These are phyloP conservation scores for Paratrimastix pyriformis DNA, from an alignment of 78 protist genomes.

Conservation along the genomic window DNA sequence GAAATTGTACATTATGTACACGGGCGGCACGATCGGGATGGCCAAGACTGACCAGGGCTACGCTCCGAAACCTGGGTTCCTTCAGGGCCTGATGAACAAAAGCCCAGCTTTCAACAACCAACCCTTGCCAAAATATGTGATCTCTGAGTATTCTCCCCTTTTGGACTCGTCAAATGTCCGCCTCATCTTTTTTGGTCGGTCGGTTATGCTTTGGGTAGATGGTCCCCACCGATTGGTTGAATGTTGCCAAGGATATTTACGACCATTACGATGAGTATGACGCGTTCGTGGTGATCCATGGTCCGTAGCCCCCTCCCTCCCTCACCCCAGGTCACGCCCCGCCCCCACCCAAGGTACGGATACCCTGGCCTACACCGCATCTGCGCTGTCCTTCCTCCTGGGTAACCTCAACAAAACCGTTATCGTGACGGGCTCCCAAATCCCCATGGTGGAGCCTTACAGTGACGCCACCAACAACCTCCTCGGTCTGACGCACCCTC, in stretches of 20 bases:
- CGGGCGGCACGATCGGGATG: slow-evolving; percentile 64
- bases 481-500: not conserved
- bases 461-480: slow-evolving; percentile 52
- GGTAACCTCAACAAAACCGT: slow-evolving; percentile 74
- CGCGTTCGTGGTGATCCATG: slow-evolving; percentile 64
- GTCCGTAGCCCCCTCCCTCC: slow-evolving; percentile 74
- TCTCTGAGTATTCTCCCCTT: slow-evolving; percentile 61
- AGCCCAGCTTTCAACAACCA: not conserved
- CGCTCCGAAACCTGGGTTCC: slow-evolving; percentile 7
- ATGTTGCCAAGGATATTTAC: slow-evolving; percentile 38
- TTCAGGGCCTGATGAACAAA: not conserved
- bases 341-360: slow-evolving; percentile 76
- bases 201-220: not conserved
- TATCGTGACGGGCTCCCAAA: slow-evolving; percentile 61
- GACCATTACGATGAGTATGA: slow-evolving; percentile 34
- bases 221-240: slow-evolving; percentile 23
- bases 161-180: slow-evolving; percentile 68
- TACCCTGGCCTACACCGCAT: slow-evolving; percentile 66
- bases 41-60: slow-evolving; percentile 15
- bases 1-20: slow-evolving; percentile 46
- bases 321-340: slow-evolving; percentile 62
- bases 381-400: slow-evolving; percentile 73
- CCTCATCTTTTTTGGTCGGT: not conserved
- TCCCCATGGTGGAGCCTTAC: slow-evolving; percentile 56
- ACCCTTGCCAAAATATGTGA: slow-evolving; percentile 24